Evolutionary conservation across 2,329 filamentous ascomycete genomes (phyloP), one percentile per base, ranked within the genome.

Genomic region (Aspergillus tanneri): DNA sequence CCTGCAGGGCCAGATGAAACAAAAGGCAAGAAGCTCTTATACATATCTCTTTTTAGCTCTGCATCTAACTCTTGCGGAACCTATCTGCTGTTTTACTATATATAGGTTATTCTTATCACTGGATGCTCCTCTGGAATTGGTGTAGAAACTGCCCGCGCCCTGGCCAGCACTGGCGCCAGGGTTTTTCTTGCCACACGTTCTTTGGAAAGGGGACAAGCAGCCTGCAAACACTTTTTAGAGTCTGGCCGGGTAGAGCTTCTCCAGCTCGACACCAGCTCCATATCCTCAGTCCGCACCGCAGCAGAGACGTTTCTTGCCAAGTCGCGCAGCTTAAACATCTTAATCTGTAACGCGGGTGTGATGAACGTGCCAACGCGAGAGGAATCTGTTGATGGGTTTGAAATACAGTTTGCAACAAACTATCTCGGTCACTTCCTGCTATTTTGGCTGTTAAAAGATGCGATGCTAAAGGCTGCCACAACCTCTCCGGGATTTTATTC

Each of bases 391-490:
- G 49, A 51, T 19, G 50, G 53, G 3, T 72, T 73, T 52, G 79
- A 82, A 56, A 57, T 60, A 0, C 78, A 82, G 42, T 76, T 83
- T 43, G 76, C 69, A 24, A 74, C 71, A 2, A 81, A 82, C 57
- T 71, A 82, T 53, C 63, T 83, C 0, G 68, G 65, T 2, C 74
- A 79, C 54, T 82, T 82, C 64, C 66, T 81, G 0, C 67, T 82
- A 8, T 77, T 79, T 48, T 65, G 77, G 11, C 69, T 80, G 2
- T 65, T 83, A 11, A 74, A 74, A 35, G 42, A 40, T 1, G 28
- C 48, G 9, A 34, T 61, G 4, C 35, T 63, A n/a, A n/a, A n/a
- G n/a, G n/a, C n/a, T n/a, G 46, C 53, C 3, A 42, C 47, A 8
- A 40, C 53, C 1, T 72, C 69, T 0, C 61, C 72, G 0, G 53